Conservation (phyloP, 2,329 filamentous ascomycete species). For the Colletotrichum liriopes region DNA sequence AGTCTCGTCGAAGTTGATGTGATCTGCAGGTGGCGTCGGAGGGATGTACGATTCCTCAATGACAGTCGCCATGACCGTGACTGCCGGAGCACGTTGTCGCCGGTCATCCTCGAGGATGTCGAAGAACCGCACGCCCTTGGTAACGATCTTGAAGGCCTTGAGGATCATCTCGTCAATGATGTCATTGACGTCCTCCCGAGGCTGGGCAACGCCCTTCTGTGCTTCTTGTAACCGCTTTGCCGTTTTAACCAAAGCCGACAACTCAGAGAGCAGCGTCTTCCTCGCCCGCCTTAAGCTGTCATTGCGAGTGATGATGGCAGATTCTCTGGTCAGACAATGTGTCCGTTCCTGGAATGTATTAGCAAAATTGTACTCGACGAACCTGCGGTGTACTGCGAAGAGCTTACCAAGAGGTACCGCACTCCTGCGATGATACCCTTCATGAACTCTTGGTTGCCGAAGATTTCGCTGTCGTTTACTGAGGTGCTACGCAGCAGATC, state of each 20-base stretch:
- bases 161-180: constrained; percentile 94
- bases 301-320: constrained; percentile 80
- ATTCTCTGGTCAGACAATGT: constrained; percentile 88
- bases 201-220: constrained; percentile 65
- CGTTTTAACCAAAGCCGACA: constrained; percentile 90
- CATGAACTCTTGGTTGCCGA: constrained; percentile 94
- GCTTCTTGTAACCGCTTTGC: constrained; percentile 88
- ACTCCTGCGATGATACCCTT: constrained; percentile 95
- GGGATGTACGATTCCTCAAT: constrained; percentile 72
- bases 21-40: constrained; percentile 76
- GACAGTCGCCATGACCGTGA: constrained; percentile 74
- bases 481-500: constrained; percentile 86
- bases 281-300: constrained; percentile 84
- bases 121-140: constrained; percentile 88
- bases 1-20: constrained; percentile 63
- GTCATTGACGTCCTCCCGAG: constrained; percentile 76
- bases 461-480: constrained; percentile 82
- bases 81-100: constrained; percentile 64
- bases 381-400: neutral
- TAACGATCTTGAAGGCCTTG: constrained; percentile 95
- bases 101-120: constrained; percentile 84
- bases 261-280: constrained; percentile 89
- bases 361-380: neutral
- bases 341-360: constrained; percentile 79
- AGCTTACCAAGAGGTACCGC: constrained; percentile 86